These are phyloP conservation scores for Chloranthus sessilifolius DNA, from an alignment of 164 flowering plant genomes.

Conservation along the genomic window DNA sequence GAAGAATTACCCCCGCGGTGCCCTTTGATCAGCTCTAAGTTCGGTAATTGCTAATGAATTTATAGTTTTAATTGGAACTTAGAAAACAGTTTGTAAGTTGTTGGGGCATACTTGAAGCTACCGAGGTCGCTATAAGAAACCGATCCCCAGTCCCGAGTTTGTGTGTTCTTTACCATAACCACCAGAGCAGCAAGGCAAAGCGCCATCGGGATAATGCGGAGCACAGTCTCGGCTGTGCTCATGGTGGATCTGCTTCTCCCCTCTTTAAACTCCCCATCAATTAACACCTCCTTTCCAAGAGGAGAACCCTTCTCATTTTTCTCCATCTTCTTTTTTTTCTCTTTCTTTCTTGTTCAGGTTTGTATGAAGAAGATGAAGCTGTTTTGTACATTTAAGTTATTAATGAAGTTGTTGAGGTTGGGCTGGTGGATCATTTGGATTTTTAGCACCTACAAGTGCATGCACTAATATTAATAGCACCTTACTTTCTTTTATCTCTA, in stretches of 20 bases:
- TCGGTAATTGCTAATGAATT: no score
- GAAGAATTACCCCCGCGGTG: no score
- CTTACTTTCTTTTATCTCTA: no score
- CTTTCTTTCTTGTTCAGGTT: not conserved
- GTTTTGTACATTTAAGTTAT: no score
- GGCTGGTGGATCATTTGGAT: no score
- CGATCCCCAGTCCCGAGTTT: constrained; percentile 63
- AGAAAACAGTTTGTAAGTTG: no score
- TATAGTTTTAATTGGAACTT: no score
- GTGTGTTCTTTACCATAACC: constrained; percentile 65
- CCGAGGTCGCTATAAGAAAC: constrained; percentile 61
- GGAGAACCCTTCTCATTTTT: not conserved
- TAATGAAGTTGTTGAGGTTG: no score
- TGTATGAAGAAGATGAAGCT: no score
- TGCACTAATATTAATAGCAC: no score
- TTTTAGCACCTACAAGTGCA: no score
- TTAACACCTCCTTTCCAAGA: not conserved
- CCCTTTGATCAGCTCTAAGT: no score
- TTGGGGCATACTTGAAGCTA: constrained; percentile 50
- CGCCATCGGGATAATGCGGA: constrained; percentile 61
- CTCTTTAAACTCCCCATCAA: not conserved
- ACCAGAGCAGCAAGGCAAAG: constrained; percentile 63
- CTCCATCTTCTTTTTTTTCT: constrained; percentile 2
- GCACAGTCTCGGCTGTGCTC: constrained; percentile 55
- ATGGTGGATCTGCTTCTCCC: constrained; percentile 7